Conservation (phyloP, 108 stramenopile species). For the Skeletonema tropicum region DNA sequence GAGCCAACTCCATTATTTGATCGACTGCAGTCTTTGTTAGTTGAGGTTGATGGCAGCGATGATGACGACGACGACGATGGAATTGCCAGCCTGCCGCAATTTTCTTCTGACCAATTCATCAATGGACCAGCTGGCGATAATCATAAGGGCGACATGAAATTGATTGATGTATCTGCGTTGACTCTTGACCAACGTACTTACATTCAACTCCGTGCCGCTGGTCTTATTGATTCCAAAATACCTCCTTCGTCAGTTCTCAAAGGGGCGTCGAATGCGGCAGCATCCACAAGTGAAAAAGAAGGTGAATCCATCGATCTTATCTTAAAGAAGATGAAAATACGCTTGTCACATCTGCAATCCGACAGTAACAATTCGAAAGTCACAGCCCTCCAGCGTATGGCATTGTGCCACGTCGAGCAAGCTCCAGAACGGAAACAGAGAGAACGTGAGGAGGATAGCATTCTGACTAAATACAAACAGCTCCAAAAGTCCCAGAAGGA, state of each 20-base stretch:
- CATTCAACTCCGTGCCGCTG: constrained; percentile 41
- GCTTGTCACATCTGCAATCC: constrained; percentile 10
- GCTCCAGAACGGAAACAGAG: constrained; percentile 2
- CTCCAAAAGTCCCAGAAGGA: constrained; percentile 19
- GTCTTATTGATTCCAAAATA: constrained; percentile 25
- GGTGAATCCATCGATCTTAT: constrained; percentile 32
- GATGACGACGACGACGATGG: constrained; percentile 29
- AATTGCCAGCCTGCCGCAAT: constrained; percentile 20
- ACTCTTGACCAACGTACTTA: constrained; percentile 49
- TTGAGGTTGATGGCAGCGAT: constrained; percentile 55
- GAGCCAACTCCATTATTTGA: constrained; percentile 51
- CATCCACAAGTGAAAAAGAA: constrained; percentile 22
- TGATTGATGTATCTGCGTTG: constrained; percentile 40
- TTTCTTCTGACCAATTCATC: constrained; percentile 30
- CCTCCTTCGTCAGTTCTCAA: constrained; percentile 11
- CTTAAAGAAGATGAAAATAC: constrained; percentile 20
- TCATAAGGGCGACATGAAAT: background rate
- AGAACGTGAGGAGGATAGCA: constrained; percentile 13
- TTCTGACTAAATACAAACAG: constrained; percentile 13
- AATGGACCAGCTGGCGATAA: constrained; percentile 12
- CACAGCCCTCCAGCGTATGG: constrained; percentile 13
- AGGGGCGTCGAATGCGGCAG: constrained; percentile 3
- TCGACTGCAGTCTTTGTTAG: constrained; percentile 67
- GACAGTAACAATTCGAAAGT: constrained; percentile 11
- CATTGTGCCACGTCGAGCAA: constrained; percentile 1